These are phyloP conservation scores for Agroathelia rolfsii DNA, from an alignment of 1,284 basidiomycete genomes.

Conservation along the genomic window DNA sequence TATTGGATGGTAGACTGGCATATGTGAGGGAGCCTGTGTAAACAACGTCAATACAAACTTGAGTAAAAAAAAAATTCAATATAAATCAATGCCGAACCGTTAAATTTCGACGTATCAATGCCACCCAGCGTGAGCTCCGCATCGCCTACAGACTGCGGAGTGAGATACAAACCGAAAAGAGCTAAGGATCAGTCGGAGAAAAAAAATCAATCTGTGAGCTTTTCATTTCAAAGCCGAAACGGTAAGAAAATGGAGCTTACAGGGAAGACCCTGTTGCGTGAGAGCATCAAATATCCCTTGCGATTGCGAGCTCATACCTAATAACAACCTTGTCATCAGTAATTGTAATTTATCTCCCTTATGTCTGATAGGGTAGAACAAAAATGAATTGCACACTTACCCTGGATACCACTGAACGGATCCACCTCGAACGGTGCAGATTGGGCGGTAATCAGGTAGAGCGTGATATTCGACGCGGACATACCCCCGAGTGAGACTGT, in stretches of 20 bases:
- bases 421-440: slow-evolving; percentile 38
- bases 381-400: no score
- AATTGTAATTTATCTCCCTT: slow-evolving; percentile 4
- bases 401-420: slow-evolving; percentile 47
- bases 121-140: slow-evolving; percentile 47
- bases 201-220: slow-evolving; percentile 1
- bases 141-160: slow-evolving; percentile 35
- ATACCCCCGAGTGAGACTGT: slow-evolving; percentile 37
- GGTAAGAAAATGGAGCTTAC: slow-evolving; percentile 19
- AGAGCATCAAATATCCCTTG: slow-evolving; percentile 40
- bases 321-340: no score
- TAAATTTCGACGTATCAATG: slow-evolving; percentile 40
- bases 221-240: not conserved
- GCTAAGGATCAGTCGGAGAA: no score
- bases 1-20: slow-evolving; percentile 25
- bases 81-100: slow-evolving; percentile 24
- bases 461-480: slow-evolving; percentile 23
- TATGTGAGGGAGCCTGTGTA: slow-evolving; percentile 32
- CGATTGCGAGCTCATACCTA: slow-evolving; percentile 36
- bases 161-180: slow-evolving; percentile 42
- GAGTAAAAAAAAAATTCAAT: slow-evolving; percentile 5
- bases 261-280: slow-evolving; percentile 35
- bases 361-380: no score
- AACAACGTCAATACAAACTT: slow-evolving; percentile 1
- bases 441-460: slow-evolving; percentile 43